phyloP scores from a whole-genome alignment of 2,329 filamentous ascomycete genomes.

The Colletotrichum musicola region DNA sequence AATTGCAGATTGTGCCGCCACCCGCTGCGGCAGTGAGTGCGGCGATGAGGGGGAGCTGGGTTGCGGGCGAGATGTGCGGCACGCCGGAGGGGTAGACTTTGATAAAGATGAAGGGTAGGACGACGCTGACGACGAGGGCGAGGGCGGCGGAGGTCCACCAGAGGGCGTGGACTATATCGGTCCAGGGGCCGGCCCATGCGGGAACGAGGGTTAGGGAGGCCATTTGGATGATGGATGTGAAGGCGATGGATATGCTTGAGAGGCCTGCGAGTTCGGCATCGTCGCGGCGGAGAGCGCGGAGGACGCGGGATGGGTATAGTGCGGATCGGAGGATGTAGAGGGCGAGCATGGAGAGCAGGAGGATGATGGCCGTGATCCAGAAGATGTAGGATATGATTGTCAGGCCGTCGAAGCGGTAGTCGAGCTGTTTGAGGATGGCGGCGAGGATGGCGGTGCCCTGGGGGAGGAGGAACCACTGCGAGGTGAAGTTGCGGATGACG shows the following conservation, averaged over 20 bases:
- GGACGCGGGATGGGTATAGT: constrained; percentile 47
- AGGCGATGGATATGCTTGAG: constrained; percentile 52
- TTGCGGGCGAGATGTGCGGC: constrained; percentile 48
- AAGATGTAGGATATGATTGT: constrained; percentile 51
- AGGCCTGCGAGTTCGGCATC: constrained; percentile 53
- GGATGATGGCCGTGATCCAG: constrained; percentile 52
- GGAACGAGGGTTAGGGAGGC: constrained; percentile 41
- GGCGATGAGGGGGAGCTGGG: constrained; percentile 54
- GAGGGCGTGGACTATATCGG: constrained; percentile 48
- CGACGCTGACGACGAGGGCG: constrained; percentile 48
- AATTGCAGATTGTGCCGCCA: constrained; percentile 50
- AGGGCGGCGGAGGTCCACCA: constrained; percentile 55
- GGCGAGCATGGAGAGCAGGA: constrained; percentile 46
- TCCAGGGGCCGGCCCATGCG: constrained; percentile 40
- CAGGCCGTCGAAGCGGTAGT: constrained; percentile 56
- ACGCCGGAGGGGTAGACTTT: constrained; percentile 51
- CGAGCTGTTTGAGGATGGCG: constrained; percentile 50
- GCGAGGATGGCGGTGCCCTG: constrained; percentile 53
- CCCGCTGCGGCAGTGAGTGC: constrained; percentile 54
- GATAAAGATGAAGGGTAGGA: constrained; percentile 51
- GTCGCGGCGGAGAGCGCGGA: constrained; percentile 45
- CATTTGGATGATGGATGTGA: constrained; percentile 45
- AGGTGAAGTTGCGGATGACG: constrained; percentile 49
- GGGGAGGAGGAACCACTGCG: constrained; percentile 53
- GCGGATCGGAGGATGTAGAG: constrained; percentile 49